Evolutionary conservation across 768 basidiomycete species (phyloP), one percentile per base, ranked within the genome.

Genomic region (Boletus tomentosulus): DNA sequence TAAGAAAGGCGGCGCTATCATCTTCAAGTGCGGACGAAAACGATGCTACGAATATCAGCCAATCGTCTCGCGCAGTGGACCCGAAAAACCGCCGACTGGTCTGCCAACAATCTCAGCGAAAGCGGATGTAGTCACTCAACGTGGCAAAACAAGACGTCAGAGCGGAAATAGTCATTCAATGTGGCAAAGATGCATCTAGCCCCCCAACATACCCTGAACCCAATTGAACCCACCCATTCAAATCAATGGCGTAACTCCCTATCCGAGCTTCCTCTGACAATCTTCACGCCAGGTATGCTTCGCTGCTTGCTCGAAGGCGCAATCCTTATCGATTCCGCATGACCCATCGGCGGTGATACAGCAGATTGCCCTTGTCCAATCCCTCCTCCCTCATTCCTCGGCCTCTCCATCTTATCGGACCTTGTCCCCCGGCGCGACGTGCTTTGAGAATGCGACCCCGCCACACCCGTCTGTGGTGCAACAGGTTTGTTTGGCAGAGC

Each of bases 201-300:
- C 16, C 35, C 34, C 3, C 19, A 54, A n/a, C 27, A 53, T 34
- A 37, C 38, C 43, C 48, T 41, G 53, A 58, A 55, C 41, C 49
- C 50, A 37, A 49, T 47, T 24, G 15, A 33, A 53, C 33, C 28
- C 34, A 45, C 22, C 57, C 53, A 52, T 19, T 19, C 19, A 19
- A 41, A 35, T 52, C 34, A 53, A 58, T 42, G 55, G 55, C 43
- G 42, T 47, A 55, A 49, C 41, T 16, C 60, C 48, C 60, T 60
- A 54, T 57, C 58, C 43, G 57, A n/a, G 6, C 51, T 50, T 15
- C 54, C 59, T 39, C 65, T 69, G 51, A 66, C 43, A 49, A 69
- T 71, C 67, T 66, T 69, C 15, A 69, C 68, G 37, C 68, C 69
- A 37, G 69, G 68, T 62, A 69, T 62, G 57, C 57, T 59, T 55